Evolutionary conservation across 148 eudicot species (phyloP), one percentile per base, ranked within the genome.

Genomic region (Rhododendron henanense): DNA sequence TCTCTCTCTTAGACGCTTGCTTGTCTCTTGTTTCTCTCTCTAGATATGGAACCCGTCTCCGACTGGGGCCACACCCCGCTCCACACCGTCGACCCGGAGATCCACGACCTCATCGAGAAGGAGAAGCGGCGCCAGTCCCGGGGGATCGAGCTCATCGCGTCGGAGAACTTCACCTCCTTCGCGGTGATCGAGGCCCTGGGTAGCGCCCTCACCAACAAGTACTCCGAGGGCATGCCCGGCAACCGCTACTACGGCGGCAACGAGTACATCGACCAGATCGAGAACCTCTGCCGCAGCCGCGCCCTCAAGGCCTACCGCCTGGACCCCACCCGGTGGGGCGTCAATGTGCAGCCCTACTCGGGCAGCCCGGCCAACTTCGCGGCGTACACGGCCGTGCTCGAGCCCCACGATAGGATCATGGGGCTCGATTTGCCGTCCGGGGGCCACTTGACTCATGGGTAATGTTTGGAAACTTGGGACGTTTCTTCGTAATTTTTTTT

Each of bases 211-310:
- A 96, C 99, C 63, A 96, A 96, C 93, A 96, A 96, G 78, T 96
- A 96, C 93, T 95, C 97, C 11, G 98, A 96, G 85, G 99, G 99
- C 78, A 93, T 95, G 90, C 99, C 99, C 2, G 99, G 98, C 0
- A 93, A 93, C 83, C 91, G 99, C 0, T 96, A 96, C 86, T 96
- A 96, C 78, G 98, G 98, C 2, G 98, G 98, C 1, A 94, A 94
- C 74, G 98, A 96, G 78, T 93, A 69, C 86, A 96, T 96, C 76
- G 96, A 96, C 86, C 81, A 92, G 83, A 95, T 94, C 83, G 98
- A 95, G 77, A 94, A 94, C 78, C 91, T 96, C 5, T 94, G 95
- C n/a, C 86, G 94, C 0, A 55, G 61, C 61, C 21, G 61, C 3
- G 98, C 99, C 0, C 89, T 96, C 11, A 85, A 89, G 47, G 93